Evolutionary conservation across 2,329 filamentous ascomycete species (phyloP).

Genomic region (Eurotiales sp.): DNA sequence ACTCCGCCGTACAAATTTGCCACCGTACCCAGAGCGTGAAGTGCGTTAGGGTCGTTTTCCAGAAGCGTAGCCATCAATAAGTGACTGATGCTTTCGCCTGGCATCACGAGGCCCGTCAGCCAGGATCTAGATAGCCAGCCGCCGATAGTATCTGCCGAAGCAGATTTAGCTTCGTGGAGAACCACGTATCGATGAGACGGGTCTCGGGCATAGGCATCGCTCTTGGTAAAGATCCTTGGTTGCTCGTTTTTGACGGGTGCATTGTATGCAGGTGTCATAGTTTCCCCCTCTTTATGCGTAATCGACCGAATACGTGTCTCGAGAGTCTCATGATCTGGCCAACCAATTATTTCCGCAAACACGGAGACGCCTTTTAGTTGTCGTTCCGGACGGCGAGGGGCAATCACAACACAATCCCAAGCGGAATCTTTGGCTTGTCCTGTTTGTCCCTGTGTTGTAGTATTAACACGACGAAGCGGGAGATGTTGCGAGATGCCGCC

Average conservation of each 20-base stretch:
- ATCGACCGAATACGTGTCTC: conserved; percentile 35
- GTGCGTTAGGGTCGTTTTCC: conserved; percentile 51
- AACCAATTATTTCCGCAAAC: conserved; percentile 49
- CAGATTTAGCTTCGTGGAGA: conserved; percentile 21
- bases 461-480: background rate
- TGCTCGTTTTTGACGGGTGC: background rate
- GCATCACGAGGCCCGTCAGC: conserved; percentile 53
- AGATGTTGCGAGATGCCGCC: conserved; percentile 22
- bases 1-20: conserved; percentile 56
- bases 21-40: conserved; percentile 46
- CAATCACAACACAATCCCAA: conserved; percentile 32
- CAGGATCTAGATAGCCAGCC: conserved; percentile 56
- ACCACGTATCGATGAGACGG: conserved; percentile 26
- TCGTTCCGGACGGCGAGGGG: conserved; percentile 32
- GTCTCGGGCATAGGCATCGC: conserved; percentile 30
- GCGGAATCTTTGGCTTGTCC: conserved; percentile 19
- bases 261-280: background rate
- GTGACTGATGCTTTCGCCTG: conserved; percentile 52
- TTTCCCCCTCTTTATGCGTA: conserved; percentile 18
- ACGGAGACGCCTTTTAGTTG: conserved; percentile 50
- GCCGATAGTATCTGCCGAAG: conserved; percentile 32
- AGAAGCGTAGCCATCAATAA: conserved; percentile 55
- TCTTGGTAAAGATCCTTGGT: conserved; percentile 17
- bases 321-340: conserved; percentile 44
- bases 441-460: background rate